These are phyloP conservation scores for Rhizopogon sp. DNA, from an alignment of 768 basidiomycete genomes.

Conservation along the genomic window DNA sequence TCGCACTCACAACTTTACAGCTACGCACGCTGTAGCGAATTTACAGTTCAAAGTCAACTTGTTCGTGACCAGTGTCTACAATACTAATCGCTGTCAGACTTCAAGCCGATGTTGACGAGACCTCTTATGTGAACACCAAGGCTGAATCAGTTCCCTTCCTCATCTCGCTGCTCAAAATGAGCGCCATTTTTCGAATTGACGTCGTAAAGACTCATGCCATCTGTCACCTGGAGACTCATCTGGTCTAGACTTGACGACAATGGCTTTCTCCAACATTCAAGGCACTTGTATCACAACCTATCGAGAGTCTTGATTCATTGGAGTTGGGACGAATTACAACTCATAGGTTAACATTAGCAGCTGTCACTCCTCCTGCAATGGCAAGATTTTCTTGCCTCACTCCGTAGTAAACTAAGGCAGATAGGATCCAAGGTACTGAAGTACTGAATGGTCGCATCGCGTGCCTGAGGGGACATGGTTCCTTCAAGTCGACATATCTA, in stretches of 20 bases:
- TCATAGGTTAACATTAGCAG: neutral
- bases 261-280: neutral
- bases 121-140: too few relatives aligned
- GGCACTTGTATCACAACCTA: neutral
- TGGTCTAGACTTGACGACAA: neutral
- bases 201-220: too few relatives aligned
- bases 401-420: neutral
- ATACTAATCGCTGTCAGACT: too few relatives aligned
- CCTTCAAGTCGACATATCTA: constrained; percentile 94
- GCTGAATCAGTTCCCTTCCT: too few relatives aligned
- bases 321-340: neutral
- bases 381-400: neutral
- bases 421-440: constrained; percentile 58
- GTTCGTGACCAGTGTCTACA: too few relatives aligned
- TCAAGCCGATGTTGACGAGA: too few relatives aligned
- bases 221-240: neutral
- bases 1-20: too few relatives aligned
- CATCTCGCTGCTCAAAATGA: too few relatives aligned
- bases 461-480: constrained; percentile 91
- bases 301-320: neutral
- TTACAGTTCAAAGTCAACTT: too few relatives aligned
- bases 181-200: too few relatives aligned
- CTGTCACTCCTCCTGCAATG: neutral
- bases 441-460: constrained; percentile 91
- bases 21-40: too few relatives aligned